Evolutionary conservation across 148 eudicot species (phyloP).

Genomic region (Tetragonia tetragonoides): DNA sequence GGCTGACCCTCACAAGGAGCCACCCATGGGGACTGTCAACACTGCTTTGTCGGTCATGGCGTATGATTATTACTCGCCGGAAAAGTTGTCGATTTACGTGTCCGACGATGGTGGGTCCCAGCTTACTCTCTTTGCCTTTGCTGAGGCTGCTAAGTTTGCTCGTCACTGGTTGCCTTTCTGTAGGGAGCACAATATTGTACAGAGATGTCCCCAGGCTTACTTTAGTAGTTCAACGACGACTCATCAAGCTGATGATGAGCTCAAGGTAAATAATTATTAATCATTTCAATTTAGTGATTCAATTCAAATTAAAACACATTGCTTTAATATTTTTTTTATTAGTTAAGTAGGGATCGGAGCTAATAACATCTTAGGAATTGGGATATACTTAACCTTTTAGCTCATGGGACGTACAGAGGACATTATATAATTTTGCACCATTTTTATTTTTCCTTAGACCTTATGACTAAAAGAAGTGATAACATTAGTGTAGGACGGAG

Average conservation of each 20-base stretch:
- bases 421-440: too few species aligned
- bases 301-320: too few species aligned
- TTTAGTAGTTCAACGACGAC: constrained; percentile 24
- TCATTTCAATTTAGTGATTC: too few species aligned
- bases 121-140: constrained; percentile 63
- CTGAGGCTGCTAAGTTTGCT: constrained; percentile 75
- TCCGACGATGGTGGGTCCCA: constrained; percentile 89
- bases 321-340: too few species aligned
- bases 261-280: constrained; percentile 49
- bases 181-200: constrained; percentile 38
- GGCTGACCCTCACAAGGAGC: constrained; percentile 83
- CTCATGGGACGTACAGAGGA: too few species aligned
- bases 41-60: constrained; percentile 90
- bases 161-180: constrained; percentile 71
- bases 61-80: constrained; percentile 68
- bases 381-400: too few species aligned
- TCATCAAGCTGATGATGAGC: constrained; percentile 24
- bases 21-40: constrained; percentile 70
- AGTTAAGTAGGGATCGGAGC: too few species aligned
- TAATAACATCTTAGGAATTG: too few species aligned
- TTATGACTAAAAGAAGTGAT: too few species aligned
- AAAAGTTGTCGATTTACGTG: constrained; percentile 73
- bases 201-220: constrained; percentile 61
- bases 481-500: too few species aligned
- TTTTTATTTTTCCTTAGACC: too few species aligned